These are phyloP conservation scores for Pilasporangium apinafurcum DNA, from an alignment of 352 stramenopile species.

Conservation along the genomic window DNA sequence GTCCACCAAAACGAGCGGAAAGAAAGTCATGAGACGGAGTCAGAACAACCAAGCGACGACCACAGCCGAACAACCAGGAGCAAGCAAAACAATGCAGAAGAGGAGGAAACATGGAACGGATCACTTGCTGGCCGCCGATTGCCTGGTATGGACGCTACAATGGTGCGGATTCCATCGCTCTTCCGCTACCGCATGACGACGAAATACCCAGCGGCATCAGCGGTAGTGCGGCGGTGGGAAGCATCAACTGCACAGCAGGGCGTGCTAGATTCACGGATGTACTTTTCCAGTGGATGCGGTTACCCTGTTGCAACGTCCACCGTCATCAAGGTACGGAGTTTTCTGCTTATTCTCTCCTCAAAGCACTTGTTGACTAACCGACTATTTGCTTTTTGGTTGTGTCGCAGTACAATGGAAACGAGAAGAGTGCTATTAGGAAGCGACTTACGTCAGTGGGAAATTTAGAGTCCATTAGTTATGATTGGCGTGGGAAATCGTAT, in stretches of 20 bases:
- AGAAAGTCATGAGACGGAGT: background rate
- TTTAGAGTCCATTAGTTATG: constrained; percentile 57
- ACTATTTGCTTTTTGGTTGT: background rate
- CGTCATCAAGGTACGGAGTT: constrained; percentile 75
- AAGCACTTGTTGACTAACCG: constrained; percentile 1
- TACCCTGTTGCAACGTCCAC: constrained; percentile 79
- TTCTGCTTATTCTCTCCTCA: constrained; percentile 1
- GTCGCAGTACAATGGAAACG: constrained; percentile 74
- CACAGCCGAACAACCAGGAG: background rate
- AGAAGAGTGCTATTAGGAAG: constrained; percentile 43
- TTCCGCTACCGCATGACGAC: constrained; percentile 78
- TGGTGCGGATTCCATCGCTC: constrained; percentile 51
- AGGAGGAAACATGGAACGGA: constrained; percentile 13
- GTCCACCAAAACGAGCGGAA: background rate
- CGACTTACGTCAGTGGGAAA: constrained; percentile 49
- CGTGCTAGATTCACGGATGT: constrained; percentile 61
- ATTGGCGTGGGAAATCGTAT: constrained; percentile 85
- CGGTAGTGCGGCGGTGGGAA: constrained; percentile 77
- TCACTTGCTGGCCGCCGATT: constrained; percentile 58
- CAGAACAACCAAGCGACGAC: background rate
- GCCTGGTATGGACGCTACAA: constrained; percentile 57
- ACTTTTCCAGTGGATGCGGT: constrained; percentile 78
- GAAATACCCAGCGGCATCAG: constrained; percentile 67
- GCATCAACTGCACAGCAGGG: constrained; percentile 55
- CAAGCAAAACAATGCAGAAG: background rate